Evolutionary conservation across 2,329 filamentous ascomycete species (phyloP).

Genomic region (Teratosphaeria pseudoeucalypti): DNA sequence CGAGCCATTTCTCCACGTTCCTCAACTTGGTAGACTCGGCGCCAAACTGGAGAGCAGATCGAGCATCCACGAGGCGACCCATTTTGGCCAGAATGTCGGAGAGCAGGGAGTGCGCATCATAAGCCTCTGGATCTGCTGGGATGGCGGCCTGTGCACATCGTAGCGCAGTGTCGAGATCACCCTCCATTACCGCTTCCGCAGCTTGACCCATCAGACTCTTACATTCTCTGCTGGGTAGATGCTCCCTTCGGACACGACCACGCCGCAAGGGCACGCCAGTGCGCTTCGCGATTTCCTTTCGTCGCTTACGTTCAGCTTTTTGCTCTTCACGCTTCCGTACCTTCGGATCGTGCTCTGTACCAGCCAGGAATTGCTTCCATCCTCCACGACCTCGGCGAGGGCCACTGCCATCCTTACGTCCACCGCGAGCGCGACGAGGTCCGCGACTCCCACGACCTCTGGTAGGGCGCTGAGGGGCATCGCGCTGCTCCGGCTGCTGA

Average conservation of each 20-base stretch:
- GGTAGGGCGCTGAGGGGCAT: not conserved
- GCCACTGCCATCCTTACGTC: not conserved
- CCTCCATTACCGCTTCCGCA: conserved; percentile 55
- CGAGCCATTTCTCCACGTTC: conserved; percentile 47
- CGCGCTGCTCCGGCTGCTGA: not conserved
- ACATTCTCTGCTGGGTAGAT: conserved; percentile 61
- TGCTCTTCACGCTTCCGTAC: conserved; percentile 1
- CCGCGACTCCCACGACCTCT: conserved; percentile 8
- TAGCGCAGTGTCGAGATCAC: conserved; percentile 50
- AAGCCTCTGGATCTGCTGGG: conserved; percentile 51
- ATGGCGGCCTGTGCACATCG: conserved; percentile 42
- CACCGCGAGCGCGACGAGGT: not conserved
- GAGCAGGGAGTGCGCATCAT: conserved; percentile 49
- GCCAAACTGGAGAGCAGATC: conserved; percentile 47
- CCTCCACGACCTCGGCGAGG: conserved; percentile 3
- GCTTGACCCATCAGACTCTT: conserved; percentile 57
- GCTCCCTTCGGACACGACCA: conserved; percentile 39
- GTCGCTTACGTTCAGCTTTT: not conserved
- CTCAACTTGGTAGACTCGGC: conserved; percentile 23
- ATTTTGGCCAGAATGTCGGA: conserved; percentile 48
- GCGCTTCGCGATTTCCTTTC: conserved; percentile 1
- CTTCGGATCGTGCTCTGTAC: conserved; percentile 16
- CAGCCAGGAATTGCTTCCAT: conserved; percentile 20
- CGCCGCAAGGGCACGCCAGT: conserved; percentile 7
- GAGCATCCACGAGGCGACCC: conserved; percentile 46